phyloP scores from a whole-genome alignment of 192 early-diverging fungal species.

The Mortierella alpina region DNA sequence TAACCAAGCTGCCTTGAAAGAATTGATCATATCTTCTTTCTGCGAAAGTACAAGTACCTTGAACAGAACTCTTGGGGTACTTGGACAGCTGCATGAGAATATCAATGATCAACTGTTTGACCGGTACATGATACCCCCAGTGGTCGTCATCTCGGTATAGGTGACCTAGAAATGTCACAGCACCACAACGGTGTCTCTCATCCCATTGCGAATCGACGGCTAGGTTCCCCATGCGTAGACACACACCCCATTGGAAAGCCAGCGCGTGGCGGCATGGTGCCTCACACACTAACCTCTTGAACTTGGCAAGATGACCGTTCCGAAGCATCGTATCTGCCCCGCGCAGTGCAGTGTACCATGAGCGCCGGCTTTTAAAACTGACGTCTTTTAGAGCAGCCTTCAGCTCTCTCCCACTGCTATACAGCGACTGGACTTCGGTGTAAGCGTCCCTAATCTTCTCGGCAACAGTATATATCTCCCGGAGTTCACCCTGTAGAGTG shows the following conservation, averaged over 20 bases:
- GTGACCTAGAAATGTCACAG: background rate
- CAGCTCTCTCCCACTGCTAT: background rate
- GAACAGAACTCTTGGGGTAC: no score
- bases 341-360: conserved; percentile 9
- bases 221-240: background rate
- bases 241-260: background rate
- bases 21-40: background rate
- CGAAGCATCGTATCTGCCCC: background rate
- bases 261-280: conserved; percentile 2
- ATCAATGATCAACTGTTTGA: conserved; percentile 7
- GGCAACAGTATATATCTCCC: background rate
- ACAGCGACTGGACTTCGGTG: background rate
- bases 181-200: background rate
- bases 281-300: background rate
- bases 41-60: background rate
- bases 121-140: background rate
- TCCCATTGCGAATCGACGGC: background rate
- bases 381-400: background rate
- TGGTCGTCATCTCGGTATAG: background rate
- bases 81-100: background rate
- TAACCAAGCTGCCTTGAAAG: no score
- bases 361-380: background rate
- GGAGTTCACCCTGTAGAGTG: background rate
- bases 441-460: background rate
- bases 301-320: background rate